phyloP scores from a whole-genome alignment of 2,329 filamentous ascomycete species.

The Simplicillium aogashimaense region DNA sequence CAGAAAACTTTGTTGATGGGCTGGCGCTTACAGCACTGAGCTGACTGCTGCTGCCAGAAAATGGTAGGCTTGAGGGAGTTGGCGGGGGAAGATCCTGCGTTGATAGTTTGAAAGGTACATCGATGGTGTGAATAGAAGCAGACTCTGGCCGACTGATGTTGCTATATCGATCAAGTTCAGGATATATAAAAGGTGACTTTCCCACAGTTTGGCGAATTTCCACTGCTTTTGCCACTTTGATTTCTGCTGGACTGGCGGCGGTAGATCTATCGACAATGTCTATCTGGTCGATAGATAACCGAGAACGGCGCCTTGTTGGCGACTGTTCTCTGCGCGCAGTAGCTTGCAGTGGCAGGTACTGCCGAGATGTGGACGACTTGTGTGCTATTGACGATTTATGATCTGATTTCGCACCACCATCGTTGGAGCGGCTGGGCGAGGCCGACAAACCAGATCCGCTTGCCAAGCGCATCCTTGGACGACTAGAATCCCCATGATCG shows the following conservation, averaged over 20 bases:
- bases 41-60: conserved; percentile 48
- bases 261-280: too few species aligned
- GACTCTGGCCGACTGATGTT: conserved; percentile 16
- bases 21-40: conserved; percentile 55
- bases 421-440: too few species aligned
- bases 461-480: too few species aligned
- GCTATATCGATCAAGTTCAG: conserved; percentile 53
- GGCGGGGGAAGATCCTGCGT: conserved; percentile 59
- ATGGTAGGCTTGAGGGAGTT: conserved; percentile 43
- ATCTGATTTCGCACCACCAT: too few species aligned
- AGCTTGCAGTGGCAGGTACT: too few species aligned
- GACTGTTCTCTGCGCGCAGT: conserved; percentile 14
- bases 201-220: conserved; percentile 26
- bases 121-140: conserved; percentile 19
- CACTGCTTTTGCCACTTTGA: conserved; percentile 28
- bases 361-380: too few species aligned
- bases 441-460: too few species aligned
- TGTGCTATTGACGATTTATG: too few species aligned
- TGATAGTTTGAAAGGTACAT: conserved; percentile 45
- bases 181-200: conserved; percentile 40
- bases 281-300: conserved; percentile 21
- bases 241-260: conserved; percentile 31
- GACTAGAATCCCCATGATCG: too few species aligned
- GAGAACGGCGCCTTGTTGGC: conserved; percentile 29
- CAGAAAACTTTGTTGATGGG: conserved; percentile 67